Evolutionary conservation across 805 yeast genomes (phyloP).

Genomic region (Candida koratica): DNA sequence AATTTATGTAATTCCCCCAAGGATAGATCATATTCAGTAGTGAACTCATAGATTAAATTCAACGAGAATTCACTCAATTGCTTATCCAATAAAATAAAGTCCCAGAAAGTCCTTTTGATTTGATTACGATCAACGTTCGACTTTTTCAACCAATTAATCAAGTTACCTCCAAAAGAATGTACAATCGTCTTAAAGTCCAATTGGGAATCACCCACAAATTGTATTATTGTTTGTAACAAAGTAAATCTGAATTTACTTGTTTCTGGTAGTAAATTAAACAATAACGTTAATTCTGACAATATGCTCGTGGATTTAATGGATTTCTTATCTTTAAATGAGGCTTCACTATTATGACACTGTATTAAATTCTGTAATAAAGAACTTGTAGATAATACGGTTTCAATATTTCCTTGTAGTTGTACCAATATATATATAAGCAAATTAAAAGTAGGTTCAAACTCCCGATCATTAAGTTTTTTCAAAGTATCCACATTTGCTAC

Average conservation of each 20-base stretch:
- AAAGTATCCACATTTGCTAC: conserved; percentile 29
- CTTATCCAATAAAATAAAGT: conserved; percentile 33
- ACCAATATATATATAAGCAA: conserved; percentile 34
- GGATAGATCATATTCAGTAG: conserved; percentile 22
- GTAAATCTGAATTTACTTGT: conserved; percentile 28
- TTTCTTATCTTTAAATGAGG: conserved; percentile 42
- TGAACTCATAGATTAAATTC: conserved; percentile 33
- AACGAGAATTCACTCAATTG: conserved; percentile 28
- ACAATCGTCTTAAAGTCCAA: conserved; percentile 32
- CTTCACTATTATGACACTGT: conserved; percentile 31
- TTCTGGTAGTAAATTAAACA: conserved; percentile 40
- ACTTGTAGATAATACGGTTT: conserved; percentile 23
- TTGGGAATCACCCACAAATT: conserved; percentile 26
- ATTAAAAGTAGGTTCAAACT: conserved; percentile 44
- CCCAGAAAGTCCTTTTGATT: conserved; percentile 33
- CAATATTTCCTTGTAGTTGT: conserved; percentile 27
- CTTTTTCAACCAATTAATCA: conserved; percentile 31
- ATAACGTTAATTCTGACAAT: conserved; percentile 37
- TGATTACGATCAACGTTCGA: conserved; percentile 27
- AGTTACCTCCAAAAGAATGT: conserved; percentile 33
- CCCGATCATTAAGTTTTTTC: conserved; percentile 37
- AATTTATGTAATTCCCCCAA: conserved; percentile 27
- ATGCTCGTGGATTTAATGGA: conserved; percentile 39
- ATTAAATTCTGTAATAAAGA: conserved; percentile 27
- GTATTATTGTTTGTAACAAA: conserved; percentile 30